phyloP scores from a whole-genome alignment of 139 green algal genomes.

The Haematococcus sp. region DNA sequence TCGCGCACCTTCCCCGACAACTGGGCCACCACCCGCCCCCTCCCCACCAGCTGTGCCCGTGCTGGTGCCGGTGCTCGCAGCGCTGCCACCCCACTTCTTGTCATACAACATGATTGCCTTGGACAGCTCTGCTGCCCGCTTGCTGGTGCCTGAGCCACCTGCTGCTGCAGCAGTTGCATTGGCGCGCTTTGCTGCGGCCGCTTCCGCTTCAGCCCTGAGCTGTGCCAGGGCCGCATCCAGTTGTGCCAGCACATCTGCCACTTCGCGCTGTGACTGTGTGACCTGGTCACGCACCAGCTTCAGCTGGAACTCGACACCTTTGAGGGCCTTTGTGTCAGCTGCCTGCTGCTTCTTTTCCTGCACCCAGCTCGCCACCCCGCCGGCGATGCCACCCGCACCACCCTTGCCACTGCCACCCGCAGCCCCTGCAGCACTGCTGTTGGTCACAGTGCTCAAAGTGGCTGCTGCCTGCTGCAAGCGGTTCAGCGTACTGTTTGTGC shows the following conservation, averaged over 20 bases:
- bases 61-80: not conserved
- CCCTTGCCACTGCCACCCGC: not conserved
- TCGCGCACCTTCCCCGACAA: not conserved
- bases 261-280: too few relatives aligned
- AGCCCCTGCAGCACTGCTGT: not conserved
- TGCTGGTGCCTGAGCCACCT: not conserved
- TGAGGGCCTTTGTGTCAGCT: conserved; percentile 28
- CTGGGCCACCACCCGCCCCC: not conserved
- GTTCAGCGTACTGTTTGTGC: conserved; percentile 4
- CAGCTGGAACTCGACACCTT: not conserved
- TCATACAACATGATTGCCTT: too few relatives aligned
- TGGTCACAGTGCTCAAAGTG: conserved; percentile 13
- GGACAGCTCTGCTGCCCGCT: too few relatives aligned
- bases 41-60: not conserved
- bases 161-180: not conserved
- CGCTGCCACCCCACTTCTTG: too few relatives aligned
- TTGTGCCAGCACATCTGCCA: not conserved
- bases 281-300: too few relatives aligned
- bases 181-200: not conserved
- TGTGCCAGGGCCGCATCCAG: conserved; percentile 15
- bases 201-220: conserved; percentile 2
- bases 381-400: not conserved
- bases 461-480: conserved; percentile 21
- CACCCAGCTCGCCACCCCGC: not conserved
- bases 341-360: conserved; percentile 29